Percentiles rank a stretch among this genome's conserved stretches.
These are phyloP conservation scores for Fusarium sp. DNA, from an alignment of 2,329 filamentous ascomycete species.

Conservation along the genomic window DNA sequence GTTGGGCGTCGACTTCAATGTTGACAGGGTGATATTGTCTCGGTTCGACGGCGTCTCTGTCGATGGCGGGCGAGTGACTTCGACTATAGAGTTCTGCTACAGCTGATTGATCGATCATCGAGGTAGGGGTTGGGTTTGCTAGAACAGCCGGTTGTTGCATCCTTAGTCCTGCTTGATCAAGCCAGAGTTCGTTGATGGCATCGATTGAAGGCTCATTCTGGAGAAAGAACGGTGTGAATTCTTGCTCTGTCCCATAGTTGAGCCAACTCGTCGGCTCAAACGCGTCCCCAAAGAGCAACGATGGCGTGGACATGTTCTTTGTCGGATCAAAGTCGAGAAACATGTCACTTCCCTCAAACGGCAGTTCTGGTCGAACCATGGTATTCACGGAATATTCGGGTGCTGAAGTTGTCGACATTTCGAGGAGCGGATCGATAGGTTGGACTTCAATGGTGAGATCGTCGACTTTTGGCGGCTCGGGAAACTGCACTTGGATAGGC, in stretches of 20 bases:
- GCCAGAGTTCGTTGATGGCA: not conserved
- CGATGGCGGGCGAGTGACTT: not conserved
- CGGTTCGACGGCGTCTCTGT: conserved; percentile 5
- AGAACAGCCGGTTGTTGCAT: not conserved
- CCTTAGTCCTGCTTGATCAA: not conserved
- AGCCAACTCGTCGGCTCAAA: not conserved
- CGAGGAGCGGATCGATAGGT: not conserved
- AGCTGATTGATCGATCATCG: not conserved
- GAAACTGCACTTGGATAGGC: not conserved
- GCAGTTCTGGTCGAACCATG: not conserved
- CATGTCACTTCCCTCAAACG: not conserved
- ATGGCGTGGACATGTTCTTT: not conserved
- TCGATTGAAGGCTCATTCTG: conserved; percentile 3
- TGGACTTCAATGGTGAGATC: not conserved
- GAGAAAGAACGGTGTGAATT: not conserved
- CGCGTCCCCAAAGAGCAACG: not conserved
- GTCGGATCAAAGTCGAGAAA: not conserved
- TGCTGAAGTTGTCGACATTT: not conserved
- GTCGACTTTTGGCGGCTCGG: not conserved
- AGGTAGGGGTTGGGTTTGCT: not conserved
- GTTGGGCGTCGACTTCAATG: conserved; percentile 8
- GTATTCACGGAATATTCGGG: not conserved
- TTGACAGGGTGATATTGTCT: conserved; percentile 1
- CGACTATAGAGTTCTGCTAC: conserved; percentile 8
- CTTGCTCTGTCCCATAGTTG: not conserved